Base-by-base conservation (phyloP, 805 yeast genomes). In the Yarrowia osloensis region DNA sequence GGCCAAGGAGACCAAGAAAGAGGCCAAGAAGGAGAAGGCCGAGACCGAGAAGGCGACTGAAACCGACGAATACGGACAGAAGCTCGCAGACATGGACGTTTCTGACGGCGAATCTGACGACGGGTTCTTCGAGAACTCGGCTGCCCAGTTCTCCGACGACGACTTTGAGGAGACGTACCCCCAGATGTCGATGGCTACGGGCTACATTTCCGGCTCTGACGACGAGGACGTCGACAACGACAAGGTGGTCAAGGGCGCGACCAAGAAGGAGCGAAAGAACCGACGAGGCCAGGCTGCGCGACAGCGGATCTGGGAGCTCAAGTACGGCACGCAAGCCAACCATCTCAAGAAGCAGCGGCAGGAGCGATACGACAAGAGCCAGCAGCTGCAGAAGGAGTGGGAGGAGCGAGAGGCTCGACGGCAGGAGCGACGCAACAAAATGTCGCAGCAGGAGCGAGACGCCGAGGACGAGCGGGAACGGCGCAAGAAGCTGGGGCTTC, bases 211-310 rank as follows among this genome's bases (percentile, higher is more conserved):
- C 5, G 97, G 89, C 2, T 87, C 90, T 0, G 81, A 77, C 17
- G 74, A 70, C 22, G 69, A 61, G 15, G 72, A 71, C 35, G 66
- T 67, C 11, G 75, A 72, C 29, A 69, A 71, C 29, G 74, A 68
- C 50, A 42, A 47, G 17, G 54, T 52, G 12, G 73, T 73, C 33
- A 69, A 69, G 47, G 55, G 68, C 33, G 69, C 70, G 19, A 69
- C 75, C 7, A 65, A 67, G 39, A 70, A 70, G 21, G 78, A 77
- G 69, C 84, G 94, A 70, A 91, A 92, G 73, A 95, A 95, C 77
- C 84, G 99, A 79, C 86, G 98, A 77, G 99, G 99, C 28, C 99
- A 95, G 80, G 83, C 98, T 69, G 99, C 98, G 0, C 87, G 99
- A 79, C 95, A 94, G 76, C 89, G 90, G 81, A 91, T 95, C 65